A percentile compares a stretch with the other conserved stretches of the same genome.
Conservation (phyloP, 2,329 filamentous ascomycete species). For the Beauveria caledonica region DNA sequence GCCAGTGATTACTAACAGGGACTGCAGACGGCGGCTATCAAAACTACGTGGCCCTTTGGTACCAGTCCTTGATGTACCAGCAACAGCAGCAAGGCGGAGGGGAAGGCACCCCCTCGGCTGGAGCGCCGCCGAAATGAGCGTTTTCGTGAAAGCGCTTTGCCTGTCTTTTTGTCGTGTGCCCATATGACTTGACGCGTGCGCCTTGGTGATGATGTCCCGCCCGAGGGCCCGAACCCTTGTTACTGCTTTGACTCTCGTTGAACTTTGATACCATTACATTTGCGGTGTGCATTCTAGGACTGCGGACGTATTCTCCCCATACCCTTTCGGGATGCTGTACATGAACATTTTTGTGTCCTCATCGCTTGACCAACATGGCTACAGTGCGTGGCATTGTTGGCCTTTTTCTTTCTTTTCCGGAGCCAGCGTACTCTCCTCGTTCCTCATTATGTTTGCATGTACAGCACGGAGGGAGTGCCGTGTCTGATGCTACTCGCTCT, state of each 20-base stretch:
- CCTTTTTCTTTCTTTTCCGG: not conserved
- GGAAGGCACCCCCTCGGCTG: slow-evolving; percentile 20
- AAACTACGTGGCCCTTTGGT: slow-evolving; percentile 74
- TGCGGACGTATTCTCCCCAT: not conserved
- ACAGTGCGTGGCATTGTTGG: not conserved
- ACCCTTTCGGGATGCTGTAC: not conserved
- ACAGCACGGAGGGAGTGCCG: not conserved
- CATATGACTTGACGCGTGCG: not conserved
- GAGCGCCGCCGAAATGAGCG: slow-evolving; percentile 24
- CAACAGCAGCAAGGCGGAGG: slow-evolving; percentile 32
- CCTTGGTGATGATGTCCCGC: not conserved
- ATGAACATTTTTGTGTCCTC: not conserved
- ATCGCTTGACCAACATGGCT: not conserved
- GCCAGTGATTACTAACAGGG: slow-evolving; percentile 13
- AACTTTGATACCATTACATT: slow-evolving; percentile 1
- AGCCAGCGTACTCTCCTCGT: not conserved
- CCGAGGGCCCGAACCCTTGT: not conserved
- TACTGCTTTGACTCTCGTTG: not conserved
- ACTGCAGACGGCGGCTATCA: slow-evolving; percentile 66
- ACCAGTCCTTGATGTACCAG: slow-evolving; percentile 53
- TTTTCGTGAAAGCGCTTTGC: slow-evolving; percentile 21
- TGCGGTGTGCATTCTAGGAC: not conserved
- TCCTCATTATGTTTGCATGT: not conserved
- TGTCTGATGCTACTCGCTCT: not conserved
- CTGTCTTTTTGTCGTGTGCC: not conserved